Base-by-base conservation (phyloP, 2,329 filamentous ascomycete genomes). In the Colletotrichum chlorophyti region DNA sequence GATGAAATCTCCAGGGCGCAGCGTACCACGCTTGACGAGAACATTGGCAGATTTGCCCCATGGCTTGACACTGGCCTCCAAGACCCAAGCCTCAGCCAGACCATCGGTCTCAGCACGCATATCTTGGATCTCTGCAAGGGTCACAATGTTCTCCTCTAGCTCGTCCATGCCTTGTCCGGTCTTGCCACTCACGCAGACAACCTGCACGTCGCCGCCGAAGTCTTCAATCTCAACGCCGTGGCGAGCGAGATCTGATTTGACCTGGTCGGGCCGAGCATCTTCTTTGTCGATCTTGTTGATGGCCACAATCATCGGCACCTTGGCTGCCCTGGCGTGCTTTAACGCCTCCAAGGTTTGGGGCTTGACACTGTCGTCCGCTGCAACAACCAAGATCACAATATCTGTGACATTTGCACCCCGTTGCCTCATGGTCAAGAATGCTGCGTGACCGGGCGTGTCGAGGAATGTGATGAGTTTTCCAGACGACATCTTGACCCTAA, bases 251-350 rank as follows among this genome's bases (percentile, higher is more conserved):
- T 98, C 95, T 53, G 88, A 82, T 76, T 98, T 98, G 62, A 98
- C 93, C 43, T 86, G 84, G 37, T 97, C 90, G 10, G 93, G 77
- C 48, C 92, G 86, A 5, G 91, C 88, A 59, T 91, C 89, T 59
- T 90, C 86, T 75, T 95, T 97, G 76, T 99, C 95, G 48, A 97
- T 85, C 76, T 99, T 99, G 79, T 95, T 99, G 76, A 98, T 94
- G 14, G 96, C 96, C 47, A 99, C 95, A 58, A 99, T 97, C 46
- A 99, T 94, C 5, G 95, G 94, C 1, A 98, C 95, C 61, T 90
- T 89, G 47, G 95, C 91, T 26, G 85, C 82, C 54, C 89, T 90
- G 7, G 95, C 94, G 71, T 99, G 95, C 73, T 96, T 97, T 70
- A 99, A 87, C 6, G 95, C 95, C 77, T 99, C 95, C 2, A 98